Evolutionary conservation across 1,139 yeast species (phyloP).

Genomic region (Hansenula sp.): DNA sequence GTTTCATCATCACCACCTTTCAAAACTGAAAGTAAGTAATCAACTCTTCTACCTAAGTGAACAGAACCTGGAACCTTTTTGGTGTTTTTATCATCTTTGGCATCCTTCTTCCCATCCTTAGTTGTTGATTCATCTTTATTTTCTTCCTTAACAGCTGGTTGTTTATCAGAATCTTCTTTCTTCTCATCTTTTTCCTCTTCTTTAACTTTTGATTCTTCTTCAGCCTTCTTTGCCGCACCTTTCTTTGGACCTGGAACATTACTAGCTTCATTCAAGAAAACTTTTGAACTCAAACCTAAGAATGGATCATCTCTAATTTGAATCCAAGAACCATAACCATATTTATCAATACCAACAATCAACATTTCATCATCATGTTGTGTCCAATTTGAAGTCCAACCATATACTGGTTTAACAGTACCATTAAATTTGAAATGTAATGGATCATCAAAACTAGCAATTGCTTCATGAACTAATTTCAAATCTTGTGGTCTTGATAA

Average conservation of each 20-base stretch:
- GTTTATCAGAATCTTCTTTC: constrained; percentile 7
- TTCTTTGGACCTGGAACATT: constrained; percentile 16
- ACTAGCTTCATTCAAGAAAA: constrained; percentile 51
- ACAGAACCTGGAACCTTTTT: constrained; percentile 86
- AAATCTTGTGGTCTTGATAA: constrained; percentile 80
- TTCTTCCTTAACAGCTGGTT: constrained; percentile 5
- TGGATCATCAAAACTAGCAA: constrained; percentile 51
- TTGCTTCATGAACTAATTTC: constrained; percentile 53
- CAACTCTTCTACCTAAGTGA: constrained; percentile 91
- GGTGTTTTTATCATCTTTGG: constrained; percentile 5
- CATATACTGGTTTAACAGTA: constrained; percentile 75
- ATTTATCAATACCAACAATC: constrained; percentile 80
- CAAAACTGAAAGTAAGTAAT: constrained; percentile 71
- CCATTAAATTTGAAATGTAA: constrained; percentile 52
- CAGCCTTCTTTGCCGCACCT: constrained; percentile 23
- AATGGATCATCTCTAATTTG: constrained; percentile 95
- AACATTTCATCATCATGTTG: constrained; percentile 81
- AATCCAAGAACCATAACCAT: constrained; percentile 95
- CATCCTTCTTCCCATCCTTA: not conserved
- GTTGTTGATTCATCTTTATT: not conserved
- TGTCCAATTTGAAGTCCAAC: constrained; percentile 91
- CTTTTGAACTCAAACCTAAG: constrained; percentile 78
- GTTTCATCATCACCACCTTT: constrained; percentile 45
- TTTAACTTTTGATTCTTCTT: constrained; percentile 21
- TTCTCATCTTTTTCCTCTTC: constrained; percentile 32